These are phyloP conservation scores for Kuraishia borneana DNA, from an alignment of 805 yeast genomes.

Conservation along the genomic window DNA sequence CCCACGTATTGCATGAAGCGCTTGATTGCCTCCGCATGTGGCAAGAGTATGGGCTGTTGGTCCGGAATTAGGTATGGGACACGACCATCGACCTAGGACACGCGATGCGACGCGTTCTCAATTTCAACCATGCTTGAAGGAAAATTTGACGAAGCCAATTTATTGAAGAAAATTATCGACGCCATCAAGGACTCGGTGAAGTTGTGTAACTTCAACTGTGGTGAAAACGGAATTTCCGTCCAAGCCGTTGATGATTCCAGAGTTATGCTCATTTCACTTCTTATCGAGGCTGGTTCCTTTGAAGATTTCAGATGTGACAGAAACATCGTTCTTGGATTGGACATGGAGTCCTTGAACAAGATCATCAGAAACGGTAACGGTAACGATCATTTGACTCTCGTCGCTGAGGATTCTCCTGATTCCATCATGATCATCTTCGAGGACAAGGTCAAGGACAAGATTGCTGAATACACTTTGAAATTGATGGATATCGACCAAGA, in stretches of 20 bases:
- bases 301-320: constrained; percentile 92
- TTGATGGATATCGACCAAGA: constrained; percentile 96
- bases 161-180: constrained; percentile 81
- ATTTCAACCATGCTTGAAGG: constrained; percentile 90
- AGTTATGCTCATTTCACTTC: constrained; percentile 79
- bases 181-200: constrained; percentile 91
- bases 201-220: constrained; percentile 92
- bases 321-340: constrained; percentile 84
- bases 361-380: constrained; percentile 86
- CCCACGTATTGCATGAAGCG: constrained; percentile 95
- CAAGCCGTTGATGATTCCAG: constrained; percentile 98
- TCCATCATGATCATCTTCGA: constrained; percentile 74
- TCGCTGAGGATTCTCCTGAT: constrained; percentile 74
- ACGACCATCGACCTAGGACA: too few relatives aligned
- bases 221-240: constrained; percentile 88
- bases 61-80: too few relatives aligned
- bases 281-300: constrained; percentile 83
- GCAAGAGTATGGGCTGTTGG: too few relatives aligned
- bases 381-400: constrained; percentile 76
- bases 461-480: constrained; percentile 83
- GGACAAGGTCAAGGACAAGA: constrained; percentile 82
- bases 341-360: constrained; percentile 77
- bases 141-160: constrained; percentile 85
- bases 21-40: too few relatives aligned
- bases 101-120: too few relatives aligned